Evolutionary conservation across 2,329 filamentous ascomycete species (phyloP), one percentile per base, ranked within the genome.

Genomic region (Pseudopyricularia cyperi): DNA sequence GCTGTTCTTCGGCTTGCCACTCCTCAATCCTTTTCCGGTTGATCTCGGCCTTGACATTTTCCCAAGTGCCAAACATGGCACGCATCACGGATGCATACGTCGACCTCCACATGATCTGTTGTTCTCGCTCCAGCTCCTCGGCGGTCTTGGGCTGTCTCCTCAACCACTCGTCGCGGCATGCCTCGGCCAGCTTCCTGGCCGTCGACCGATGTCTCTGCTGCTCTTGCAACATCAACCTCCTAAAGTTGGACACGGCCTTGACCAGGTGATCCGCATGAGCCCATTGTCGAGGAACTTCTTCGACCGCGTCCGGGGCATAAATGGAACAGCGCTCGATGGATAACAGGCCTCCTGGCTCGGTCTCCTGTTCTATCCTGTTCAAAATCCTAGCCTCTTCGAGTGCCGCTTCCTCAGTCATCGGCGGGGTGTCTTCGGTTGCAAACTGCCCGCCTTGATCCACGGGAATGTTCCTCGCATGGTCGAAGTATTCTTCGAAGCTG

Each of bases 221-320:
- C 65, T 98, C 93, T 53, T 81, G 79, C 3, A 83, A 68, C 69
- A 97, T 79, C 34, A 97, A 73, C 60, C 82, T 86, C 48, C 87
- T 82, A 59, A 97, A 91, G 59, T 90, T 85, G 12, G 84, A 63
- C 54, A 86, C 83, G 55, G 95, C 90, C 47, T 83, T 83, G 46
- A 86, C 74, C 51, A 97, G 75, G 63, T 97, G 87, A 61, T 97
- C 90, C 62, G 81, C 78, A 58, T 94, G 89, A n/a, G 85, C 82
- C 73, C 88, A 97, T 61, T 93, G 88, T 51, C 78, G 76, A 0
- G 81, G 78, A 0, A 87, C 87, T 59, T 94, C 86, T 53, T 87
- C 82, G 54, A 71, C 71, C 12, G 80, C 73, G 56, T 93, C 87
- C 0, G 87, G 86, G 17, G 82, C 75, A 59, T 87, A 93, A 24